Conservation (phyloP, 352 stramenopile species). For the Poterioochromonas sp. region DNA sequence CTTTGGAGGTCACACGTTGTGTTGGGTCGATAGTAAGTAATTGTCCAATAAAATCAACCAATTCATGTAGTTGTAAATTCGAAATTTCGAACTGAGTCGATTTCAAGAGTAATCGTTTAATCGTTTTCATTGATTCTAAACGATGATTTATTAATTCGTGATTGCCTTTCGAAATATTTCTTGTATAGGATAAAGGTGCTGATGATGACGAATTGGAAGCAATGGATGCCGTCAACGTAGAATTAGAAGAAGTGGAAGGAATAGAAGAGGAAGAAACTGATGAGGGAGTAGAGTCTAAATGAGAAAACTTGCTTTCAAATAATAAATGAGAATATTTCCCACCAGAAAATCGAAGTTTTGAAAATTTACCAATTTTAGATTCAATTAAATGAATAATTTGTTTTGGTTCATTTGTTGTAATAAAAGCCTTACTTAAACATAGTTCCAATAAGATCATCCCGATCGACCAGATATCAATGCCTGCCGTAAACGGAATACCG, state of each 20-base stretch:
- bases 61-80: not conserved
- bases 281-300: not conserved
- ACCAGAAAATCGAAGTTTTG: not conserved
- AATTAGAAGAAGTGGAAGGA: not conserved
- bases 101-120: not conserved
- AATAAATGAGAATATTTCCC: not conserved
- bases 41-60: not conserved
- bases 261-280: not conserved
- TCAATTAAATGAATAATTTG: not conserved
- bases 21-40: not conserved
- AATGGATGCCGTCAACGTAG: not conserved
- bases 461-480: constrained; percentile 19
- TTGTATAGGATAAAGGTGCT: too few species aligned
- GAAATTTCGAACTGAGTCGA: not conserved
- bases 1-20: not conserved
- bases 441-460: constrained; percentile 22
- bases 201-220: not conserved
- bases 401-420: not conserved
- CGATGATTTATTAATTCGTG: too few species aligned
- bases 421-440: not conserved
- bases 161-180: too few species aligned
- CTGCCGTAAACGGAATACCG: not conserved
- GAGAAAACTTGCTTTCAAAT: not conserved
- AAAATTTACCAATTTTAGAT: not conserved
- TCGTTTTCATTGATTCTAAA: not conserved